Percentiles rank a stretch among this genome's conserved stretches.
phyloP scores from a whole-genome alignment of 1,139 yeast genomes.

The Pichia sp. region DNA sequence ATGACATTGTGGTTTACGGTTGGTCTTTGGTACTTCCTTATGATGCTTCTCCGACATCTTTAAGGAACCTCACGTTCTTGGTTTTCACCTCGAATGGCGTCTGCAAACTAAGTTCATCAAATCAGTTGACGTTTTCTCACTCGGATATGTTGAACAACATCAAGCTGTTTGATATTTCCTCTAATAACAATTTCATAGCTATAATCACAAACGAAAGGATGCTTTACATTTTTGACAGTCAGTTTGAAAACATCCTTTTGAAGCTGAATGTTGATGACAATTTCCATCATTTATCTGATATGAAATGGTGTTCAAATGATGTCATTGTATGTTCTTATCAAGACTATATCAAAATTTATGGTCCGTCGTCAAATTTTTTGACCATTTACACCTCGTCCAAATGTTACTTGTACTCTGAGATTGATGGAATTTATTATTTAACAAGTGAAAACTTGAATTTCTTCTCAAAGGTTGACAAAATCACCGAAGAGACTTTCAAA shows the following conservation, averaged over 20 bases:
- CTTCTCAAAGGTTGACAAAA: constrained; percentile 53
- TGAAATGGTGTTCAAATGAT: constrained; percentile 77
- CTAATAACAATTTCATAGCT: constrained; percentile 42
- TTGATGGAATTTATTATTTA: constrained; percentile 66
- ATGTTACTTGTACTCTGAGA: constrained; percentile 38
- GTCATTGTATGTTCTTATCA: constrained; percentile 55
- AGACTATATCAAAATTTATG: constrained; percentile 63
- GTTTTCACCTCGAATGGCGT: constrained; percentile 6
- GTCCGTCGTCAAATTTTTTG: constrained; percentile 58
- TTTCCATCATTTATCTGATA: neutral
- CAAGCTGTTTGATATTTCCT: constrained; percentile 44
- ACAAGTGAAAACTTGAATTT: constrained; percentile 54
- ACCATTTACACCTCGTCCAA: constrained; percentile 33
- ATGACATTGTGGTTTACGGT: constrained; percentile 8
- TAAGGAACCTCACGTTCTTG: constrained; percentile 4
- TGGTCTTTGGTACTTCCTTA: constrained; percentile 29
- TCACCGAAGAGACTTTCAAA: constrained; percentile 56
- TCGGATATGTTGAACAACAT: neutral
- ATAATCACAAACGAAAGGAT: neutral
- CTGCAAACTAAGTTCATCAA: neutral
- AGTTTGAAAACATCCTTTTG: constrained; percentile 7
- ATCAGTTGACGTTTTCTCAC: neutral
- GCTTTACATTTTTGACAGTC: constrained; percentile 3
- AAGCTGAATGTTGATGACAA: neutral
- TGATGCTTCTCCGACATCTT: constrained; percentile 6